Evolutionary conservation across 129 eudicot genomes (phyloP).

Genomic region (Chrysanthemum seticuspe): DNA sequence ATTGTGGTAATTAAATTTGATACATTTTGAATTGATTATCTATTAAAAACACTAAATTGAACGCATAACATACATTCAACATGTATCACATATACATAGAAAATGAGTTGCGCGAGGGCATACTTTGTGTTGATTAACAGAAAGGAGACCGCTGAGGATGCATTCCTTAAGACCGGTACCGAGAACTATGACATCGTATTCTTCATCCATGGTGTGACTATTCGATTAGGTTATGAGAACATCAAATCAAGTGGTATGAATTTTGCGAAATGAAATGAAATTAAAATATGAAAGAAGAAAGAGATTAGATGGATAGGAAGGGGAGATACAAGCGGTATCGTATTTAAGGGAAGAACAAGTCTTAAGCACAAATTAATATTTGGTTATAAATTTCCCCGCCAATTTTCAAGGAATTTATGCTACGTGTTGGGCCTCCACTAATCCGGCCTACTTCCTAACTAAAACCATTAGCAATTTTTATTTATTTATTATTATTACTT

Average conservation of each 20-base stretch:
- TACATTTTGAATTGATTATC: too few species aligned
- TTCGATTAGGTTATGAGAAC: slow-evolving; percentile 20
- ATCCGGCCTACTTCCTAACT: neutral
- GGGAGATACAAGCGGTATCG: too few species aligned
- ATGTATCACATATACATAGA: neutral
- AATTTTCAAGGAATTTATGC: neutral
- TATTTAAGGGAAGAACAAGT: neutral
- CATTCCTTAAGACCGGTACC: slow-evolving; percentile 78
- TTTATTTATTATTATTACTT: too few species aligned
- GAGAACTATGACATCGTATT: slow-evolving; percentile 59
- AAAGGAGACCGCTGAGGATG: slow-evolving; percentile 70
- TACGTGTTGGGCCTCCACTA: slow-evolving; percentile 5
- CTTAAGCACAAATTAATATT: neutral
- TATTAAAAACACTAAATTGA: too few species aligned
- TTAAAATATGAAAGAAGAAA: neutral
- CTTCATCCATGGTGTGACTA: slow-evolving; percentile 51
- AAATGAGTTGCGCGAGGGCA: slow-evolving; percentile 12
- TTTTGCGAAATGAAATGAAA: neutral
- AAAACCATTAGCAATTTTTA: neutral
- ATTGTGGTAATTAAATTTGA: too few species aligned
- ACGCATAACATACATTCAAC: neutral
- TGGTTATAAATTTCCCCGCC: neutral
- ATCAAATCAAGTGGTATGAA: slow-evolving; percentile 1
- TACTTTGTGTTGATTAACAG: slow-evolving; percentile 64
- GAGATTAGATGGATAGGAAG: neutral